Evolutionary conservation across 495 filamentous ascomycete genomes (phyloP).

Genomic region (Lophiostoma macrostomum): DNA sequence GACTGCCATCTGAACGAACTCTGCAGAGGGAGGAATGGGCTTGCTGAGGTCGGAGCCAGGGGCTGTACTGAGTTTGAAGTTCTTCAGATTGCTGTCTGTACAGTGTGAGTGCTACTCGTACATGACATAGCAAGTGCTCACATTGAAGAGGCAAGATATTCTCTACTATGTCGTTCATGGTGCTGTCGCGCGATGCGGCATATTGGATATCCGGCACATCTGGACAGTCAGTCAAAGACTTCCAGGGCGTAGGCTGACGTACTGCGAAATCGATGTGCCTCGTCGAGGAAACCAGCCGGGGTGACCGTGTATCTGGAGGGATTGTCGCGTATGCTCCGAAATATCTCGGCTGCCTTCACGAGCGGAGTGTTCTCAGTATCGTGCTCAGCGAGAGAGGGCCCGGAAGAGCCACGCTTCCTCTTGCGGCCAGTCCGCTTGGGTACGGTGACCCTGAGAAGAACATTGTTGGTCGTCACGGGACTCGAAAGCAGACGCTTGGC

Average conservation of each 20-base stretch:
- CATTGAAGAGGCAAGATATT: conserved; percentile 63
- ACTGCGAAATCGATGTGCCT: conserved; percentile 87
- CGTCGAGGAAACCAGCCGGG: conserved; percentile 66
- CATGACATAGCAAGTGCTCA: conserved; percentile 35
- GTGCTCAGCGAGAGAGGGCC: conserved; percentile 52
- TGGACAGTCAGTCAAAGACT: conserved; percentile 6
- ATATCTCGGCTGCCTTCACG: conserved; percentile 37
- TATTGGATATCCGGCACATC: conserved; percentile 73
- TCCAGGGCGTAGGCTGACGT: conserved; percentile 8
- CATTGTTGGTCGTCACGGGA: conserved; percentile 67
- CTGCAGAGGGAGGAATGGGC: conserved; percentile 77
- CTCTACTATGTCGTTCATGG: conserved; percentile 64
- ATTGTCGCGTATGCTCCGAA: conserved; percentile 71
- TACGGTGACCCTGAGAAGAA: conserved; percentile 81
- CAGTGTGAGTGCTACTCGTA: conserved; percentile 1
- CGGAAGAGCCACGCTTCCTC: conserved; percentile 68
- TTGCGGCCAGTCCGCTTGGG: conserved; percentile 84
- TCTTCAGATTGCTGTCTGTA: conserved; percentile 63
- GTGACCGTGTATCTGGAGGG: conserved; percentile 64
- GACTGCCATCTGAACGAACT: conserved; percentile 62
- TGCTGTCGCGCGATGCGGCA: conserved; percentile 56
- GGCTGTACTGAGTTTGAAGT: conserved; percentile 70
- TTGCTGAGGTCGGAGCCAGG: conserved; percentile 53
- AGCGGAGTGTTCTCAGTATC: conserved; percentile 12
- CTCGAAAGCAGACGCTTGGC: conserved; percentile 70